Evolutionary conservation across 78 protist genomes (phyloP).

Genomic region (Isochrysis galbana): DNA sequence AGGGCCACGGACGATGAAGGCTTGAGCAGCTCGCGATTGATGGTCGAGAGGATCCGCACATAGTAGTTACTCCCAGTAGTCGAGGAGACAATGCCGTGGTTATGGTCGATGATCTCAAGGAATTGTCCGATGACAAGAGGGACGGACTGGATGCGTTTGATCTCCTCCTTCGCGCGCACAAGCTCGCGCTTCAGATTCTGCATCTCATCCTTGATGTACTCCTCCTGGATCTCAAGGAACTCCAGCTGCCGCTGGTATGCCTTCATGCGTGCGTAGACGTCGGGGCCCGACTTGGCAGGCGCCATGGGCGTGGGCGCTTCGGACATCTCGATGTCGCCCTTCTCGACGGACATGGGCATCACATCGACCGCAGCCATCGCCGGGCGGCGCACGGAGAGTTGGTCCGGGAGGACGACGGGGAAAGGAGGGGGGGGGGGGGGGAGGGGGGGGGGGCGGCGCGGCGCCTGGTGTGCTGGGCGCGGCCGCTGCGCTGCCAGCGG

Average conservation of each 20-base stretch:
- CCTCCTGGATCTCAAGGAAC: constrained; percentile 57
- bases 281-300: not conserved
- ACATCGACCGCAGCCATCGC: too few relatives aligned
- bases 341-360: too few relatives aligned
- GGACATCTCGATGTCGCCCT: not conserved
- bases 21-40: constrained; percentile 98
- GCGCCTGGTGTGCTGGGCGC: too few relatives aligned
- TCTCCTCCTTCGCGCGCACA: constrained; percentile 96
- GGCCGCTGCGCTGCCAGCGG: too few relatives aligned
- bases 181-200: constrained; percentile 91
- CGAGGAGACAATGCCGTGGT: constrained; percentile 89
- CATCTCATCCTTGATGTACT: constrained; percentile 91
- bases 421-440: too few relatives aligned
- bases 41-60: constrained; percentile 94
- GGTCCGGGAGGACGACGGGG: too few relatives aligned
- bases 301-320: not conserved
- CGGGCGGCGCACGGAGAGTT: too few relatives aligned
- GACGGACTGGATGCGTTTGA: constrained; percentile 96
- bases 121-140: constrained; percentile 99
- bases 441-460: too few relatives aligned
- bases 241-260: constrained; percentile 17
- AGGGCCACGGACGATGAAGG: constrained; percentile 98
- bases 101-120: constrained; percentile 95
- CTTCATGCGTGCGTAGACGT: constrained; percentile 18
- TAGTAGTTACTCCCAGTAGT: constrained; percentile 92